These are phyloP conservation scores for Colletotrichum sp. DNA, from an alignment of 2,329 filamentous ascomycete species.

Conservation along the genomic window DNA sequence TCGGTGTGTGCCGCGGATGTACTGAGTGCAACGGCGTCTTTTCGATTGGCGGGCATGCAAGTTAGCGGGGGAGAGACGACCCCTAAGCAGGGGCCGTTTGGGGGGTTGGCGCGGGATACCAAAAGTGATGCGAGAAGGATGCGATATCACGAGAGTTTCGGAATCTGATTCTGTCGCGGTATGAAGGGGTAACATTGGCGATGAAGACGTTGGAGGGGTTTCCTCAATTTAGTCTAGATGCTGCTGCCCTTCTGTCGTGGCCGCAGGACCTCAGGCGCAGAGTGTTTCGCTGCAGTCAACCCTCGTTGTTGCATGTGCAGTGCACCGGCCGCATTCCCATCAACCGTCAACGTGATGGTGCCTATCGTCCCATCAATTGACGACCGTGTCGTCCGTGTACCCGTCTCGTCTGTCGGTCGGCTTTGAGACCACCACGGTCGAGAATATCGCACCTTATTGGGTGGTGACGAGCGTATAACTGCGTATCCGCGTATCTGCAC, in stretches of 20 bases:
- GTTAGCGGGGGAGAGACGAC: neutral
- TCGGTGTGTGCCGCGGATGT: neutral
- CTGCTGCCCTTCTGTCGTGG: neutral
- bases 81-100: neutral
- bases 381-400: slow-evolving; percentile 5
- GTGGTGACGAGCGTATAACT: neutral
- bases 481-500: slow-evolving; percentile 7
- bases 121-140: neutral
- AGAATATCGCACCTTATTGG: neutral
- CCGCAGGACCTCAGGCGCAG: slow-evolving; percentile 5
- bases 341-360: neutral
- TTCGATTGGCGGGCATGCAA: neutral
- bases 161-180: neutral
- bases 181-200: neutral
- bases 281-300: slow-evolving; percentile 9
- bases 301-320: neutral
- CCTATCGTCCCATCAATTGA: neutral
- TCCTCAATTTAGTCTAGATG: neutral
- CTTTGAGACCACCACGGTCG: neutral
- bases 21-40: neutral
- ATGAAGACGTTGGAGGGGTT: neutral
- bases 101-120: neutral
- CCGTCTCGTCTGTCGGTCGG: neutral
- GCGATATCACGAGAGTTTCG: neutral
- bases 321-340: neutral